Evolutionary conservation across 163 green algal species (phyloP).

Genomic region (Scenedesmus sp.): DNA sequence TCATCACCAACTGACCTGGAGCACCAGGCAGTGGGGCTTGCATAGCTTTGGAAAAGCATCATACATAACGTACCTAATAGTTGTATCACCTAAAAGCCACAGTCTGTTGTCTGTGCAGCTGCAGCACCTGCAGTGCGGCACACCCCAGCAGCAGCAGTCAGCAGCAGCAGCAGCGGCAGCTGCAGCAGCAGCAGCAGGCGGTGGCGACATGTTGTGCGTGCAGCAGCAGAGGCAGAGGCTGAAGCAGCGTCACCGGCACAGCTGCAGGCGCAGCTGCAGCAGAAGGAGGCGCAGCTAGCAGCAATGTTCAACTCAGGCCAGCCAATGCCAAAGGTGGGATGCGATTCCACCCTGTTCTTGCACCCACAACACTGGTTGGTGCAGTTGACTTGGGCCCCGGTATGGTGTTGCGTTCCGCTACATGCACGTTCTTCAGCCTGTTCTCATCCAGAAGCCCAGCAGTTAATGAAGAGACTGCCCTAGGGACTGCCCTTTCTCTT

Average conservation of each 20-base stretch:
- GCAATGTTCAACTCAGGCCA: slow-evolving; percentile 43
- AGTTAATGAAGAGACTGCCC: too few relatives aligned
- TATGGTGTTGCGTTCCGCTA: too few relatives aligned
- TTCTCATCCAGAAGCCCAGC: too few relatives aligned
- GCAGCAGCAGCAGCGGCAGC: not conserved
- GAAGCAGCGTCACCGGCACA: slow-evolving; percentile 29
- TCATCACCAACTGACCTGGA: not conserved
- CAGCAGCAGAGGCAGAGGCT: slow-evolving; percentile 6
- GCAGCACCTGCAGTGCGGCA: not conserved
- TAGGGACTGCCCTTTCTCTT: too few relatives aligned
- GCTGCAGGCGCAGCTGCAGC: slow-evolving; percentile 25
- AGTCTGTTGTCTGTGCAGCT: not conserved
- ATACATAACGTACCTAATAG: not conserved
- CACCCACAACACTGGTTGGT: not conserved
- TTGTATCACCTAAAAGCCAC: too few relatives aligned
- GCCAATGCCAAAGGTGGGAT: slow-evolving; percentile 40
- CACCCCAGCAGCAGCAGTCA: not conserved
- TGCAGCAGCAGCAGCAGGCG: not conserved
- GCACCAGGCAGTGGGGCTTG: not conserved
- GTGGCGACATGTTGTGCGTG: not conserved
- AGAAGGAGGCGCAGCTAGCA: slow-evolving; percentile 43
- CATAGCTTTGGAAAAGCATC: not conserved
- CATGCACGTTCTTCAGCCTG: too few relatives aligned
- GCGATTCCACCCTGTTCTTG: not conserved
- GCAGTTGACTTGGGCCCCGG: not conserved